Base-by-base conservation (phyloP, 768 basidiomycete genomes). In the Amanita thiersii region DNA sequence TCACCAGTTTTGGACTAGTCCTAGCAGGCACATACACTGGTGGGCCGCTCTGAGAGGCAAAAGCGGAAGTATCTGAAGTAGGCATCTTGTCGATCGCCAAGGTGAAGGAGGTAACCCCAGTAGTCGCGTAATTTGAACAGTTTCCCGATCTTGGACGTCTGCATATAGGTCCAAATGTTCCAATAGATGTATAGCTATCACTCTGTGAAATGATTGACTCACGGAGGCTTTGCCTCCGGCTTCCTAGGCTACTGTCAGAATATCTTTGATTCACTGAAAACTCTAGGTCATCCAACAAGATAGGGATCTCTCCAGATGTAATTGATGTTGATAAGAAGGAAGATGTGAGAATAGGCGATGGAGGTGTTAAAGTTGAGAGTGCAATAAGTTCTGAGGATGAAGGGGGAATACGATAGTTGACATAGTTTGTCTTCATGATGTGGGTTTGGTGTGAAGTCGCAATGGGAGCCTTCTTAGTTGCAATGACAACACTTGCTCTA, bases 221-320 rank as follows among this genome's bases (percentile, higher is more conserved):
- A 14, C 30, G 44, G 17, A 46, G 17, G 36, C 41, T 40, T 30
- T 38, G 19, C 28, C 40, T 44, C 33, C 33, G 29, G 12, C 40
- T 26, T 28, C 35, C 21, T 8, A 29, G 14, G 37, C 36, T 23
- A 42, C 15, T 37, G 21, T 21, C 39, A 28, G 48, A 47, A 37
- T 19, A 23, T 39, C 37, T 25, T 29, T 43, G 39, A 37, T 41
- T 36, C 43, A 37, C 11, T 41, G 26, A 44, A 53, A 57, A 24
- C 47, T 36, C 35, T 35, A 43, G 50, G 28, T 56, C 49, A 37
- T 70, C 66, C 40, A 74, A 59, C 12, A 70, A 52, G 44, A 78
- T 62, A n/a, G 73, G 75, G 42, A 79, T 76, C 37, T 71, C 65
- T 23, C 66, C 70, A 24, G 69, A 72, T 20, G 68, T 68, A 48